These are phyloP conservation scores for Scutellaria barbata DNA, from an alignment of 257 asterid genomes.

Conservation along the genomic window DNA sequence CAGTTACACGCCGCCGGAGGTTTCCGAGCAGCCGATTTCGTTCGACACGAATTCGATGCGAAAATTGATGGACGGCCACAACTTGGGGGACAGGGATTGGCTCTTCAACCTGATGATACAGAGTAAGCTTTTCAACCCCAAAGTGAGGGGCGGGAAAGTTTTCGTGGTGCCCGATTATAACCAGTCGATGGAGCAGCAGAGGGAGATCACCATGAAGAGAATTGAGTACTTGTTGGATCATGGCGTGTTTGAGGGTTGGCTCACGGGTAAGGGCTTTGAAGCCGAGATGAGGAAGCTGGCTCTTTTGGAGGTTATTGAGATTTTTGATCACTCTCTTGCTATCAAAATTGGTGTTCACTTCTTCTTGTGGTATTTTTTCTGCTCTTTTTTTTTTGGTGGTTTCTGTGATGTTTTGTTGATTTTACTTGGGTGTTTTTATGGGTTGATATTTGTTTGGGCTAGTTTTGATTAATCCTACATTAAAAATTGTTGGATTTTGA, in stretches of 20 bases:
- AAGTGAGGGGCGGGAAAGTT: conserved; percentile 69
- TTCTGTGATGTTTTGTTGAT: background rate
- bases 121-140: conserved; percentile 77
- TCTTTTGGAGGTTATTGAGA: conserved; percentile 69
- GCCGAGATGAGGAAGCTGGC: conserved; percentile 89
- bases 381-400: background rate
- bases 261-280: conserved; percentile 70
- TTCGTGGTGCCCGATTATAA: conserved; percentile 83
- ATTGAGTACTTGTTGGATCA: conserved; percentile 70
- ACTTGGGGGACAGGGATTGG: conserved; percentile 84
- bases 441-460: background rate
- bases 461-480: background rate
- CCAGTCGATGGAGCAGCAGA: conserved; percentile 96
- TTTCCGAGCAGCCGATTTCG: conserved; percentile 46
- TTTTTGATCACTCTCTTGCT: conserved; percentile 90
- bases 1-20: conserved; percentile 81
- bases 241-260: conserved; percentile 86
- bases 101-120: conserved; percentile 72
- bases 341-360: conserved; percentile 87
- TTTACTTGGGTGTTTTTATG: background rate
- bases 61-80: conserved; percentile 82
- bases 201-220: conserved; percentile 96
- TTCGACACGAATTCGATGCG: conserved; percentile 75
- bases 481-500: background rate
- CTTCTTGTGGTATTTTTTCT: conserved; percentile 70